Conservation (phyloP, 1,284 basidiomycete species). For the Trametes pubescens region DNA sequence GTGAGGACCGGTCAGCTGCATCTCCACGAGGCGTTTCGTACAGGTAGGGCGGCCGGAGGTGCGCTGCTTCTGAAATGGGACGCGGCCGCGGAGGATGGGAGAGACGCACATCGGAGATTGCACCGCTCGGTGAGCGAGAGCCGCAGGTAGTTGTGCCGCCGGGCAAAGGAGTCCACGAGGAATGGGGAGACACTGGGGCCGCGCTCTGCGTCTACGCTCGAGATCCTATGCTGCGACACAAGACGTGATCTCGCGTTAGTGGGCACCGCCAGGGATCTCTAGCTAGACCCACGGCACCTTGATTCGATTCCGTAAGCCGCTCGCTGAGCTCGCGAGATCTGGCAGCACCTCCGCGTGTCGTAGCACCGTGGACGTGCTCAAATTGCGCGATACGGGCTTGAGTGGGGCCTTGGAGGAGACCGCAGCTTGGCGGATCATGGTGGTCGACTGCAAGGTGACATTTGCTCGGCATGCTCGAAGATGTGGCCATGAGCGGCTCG, state of each 20-base stretch:
- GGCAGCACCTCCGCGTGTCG: conserved; percentile 25
- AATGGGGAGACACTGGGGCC: conserved; percentile 54
- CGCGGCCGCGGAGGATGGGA: not conserved
- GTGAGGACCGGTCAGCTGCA: conserved; percentile 18
- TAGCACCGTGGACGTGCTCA: conserved; percentile 20
- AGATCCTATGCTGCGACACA: conserved; percentile 48
- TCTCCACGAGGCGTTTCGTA: conserved; percentile 21
- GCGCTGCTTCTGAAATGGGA: not conserved
- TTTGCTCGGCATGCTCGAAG: not conserved
- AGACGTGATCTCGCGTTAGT: not conserved
- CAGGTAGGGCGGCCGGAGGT: conserved; percentile 9
- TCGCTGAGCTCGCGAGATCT: conserved; percentile 5
- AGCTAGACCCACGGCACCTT: conserved; percentile 21
- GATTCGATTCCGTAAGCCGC: conserved; percentile 25
- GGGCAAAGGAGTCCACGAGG: conserved; percentile 72
- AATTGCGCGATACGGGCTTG: conserved; percentile 11
- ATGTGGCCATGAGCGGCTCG: not conserved
- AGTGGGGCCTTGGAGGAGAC: not conserved
- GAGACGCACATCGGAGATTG: conserved; percentile 80
- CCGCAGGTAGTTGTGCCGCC: conserved; percentile 84
- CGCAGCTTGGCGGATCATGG: conserved; percentile 20
- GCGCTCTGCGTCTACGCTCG: conserved; percentile 55
- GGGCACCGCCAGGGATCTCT: not conserved
- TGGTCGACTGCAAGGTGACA: conserved; percentile 15
- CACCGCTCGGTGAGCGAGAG: conserved; percentile 89